Evolutionary conservation across 2,329 filamentous ascomycete species (phyloP), one percentile per base, ranked within the genome.

Genomic region (Colletotrichum caudatum): DNA sequence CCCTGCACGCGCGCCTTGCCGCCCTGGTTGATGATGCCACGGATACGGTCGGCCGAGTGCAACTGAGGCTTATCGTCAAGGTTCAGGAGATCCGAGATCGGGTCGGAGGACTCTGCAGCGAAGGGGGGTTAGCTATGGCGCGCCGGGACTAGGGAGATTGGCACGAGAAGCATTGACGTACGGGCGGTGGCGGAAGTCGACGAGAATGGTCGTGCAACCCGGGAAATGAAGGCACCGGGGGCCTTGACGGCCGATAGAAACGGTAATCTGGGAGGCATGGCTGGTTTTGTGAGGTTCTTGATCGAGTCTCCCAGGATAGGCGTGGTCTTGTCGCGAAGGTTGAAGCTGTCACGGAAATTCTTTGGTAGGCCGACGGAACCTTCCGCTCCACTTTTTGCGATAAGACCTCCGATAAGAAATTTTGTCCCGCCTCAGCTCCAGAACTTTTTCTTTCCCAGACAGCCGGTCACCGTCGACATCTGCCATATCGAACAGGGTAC

Each of bases 241-340:
- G 64, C 73, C 61, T 59, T 71, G 57, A 57, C 56, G 71, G 58
- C 62, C 39, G 66, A 50, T 16, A 78, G 46, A 0, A 77, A 65
- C 12, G 81, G 77, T 76, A 84, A 77, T 75, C 82, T 78, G 23
- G 82, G 82, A 67, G 82, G 80, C 84, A 86, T 86, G 33, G 29
- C 62, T 57, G 41, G 37, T 26, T 44, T 53, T 64, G 74, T 78
- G 74, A 74, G 64, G 61, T 64, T 71, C 1, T 71, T 69, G 73
- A 35, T 72, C 60, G 54, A 26, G 20, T 64, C n/a, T 61, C 60
- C 58, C 14, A 26, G 23, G 18, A 9, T 39, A 48, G 48, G n/a
- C 59, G 69, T 64, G 71, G 20, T 69, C 60, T 35, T 35, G 74
- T 74, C 74, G 69, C 35, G 64, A 62, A 71, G n/a, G 53, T 67